Base-by-base conservation (phyloP, 1,284 basidiomycete genomes). In the Trametes polyzona region DNA sequence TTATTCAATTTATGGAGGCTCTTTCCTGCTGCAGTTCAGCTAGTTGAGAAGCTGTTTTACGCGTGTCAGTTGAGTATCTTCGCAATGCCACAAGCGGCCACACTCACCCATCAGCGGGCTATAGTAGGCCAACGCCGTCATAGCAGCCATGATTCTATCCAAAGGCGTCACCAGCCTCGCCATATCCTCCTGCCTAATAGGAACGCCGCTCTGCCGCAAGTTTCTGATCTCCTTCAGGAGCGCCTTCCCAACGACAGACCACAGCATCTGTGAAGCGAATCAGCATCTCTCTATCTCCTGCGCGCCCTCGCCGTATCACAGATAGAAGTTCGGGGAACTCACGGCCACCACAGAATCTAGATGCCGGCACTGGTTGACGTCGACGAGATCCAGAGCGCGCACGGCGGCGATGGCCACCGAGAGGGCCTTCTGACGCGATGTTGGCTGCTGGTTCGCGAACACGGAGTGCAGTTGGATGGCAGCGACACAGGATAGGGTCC, bases 311-410 rank as follows among this genome's bases (percentile, higher is more conserved):
- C 6, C 2, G 21, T 11, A 24, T 17, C 35, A 35, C 14, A 3
- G 14, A 10, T 8, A 9, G n/a, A n/a, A n/a, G n/a, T n/a, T n/a
- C n/a, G n/a, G n/a, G n/a, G n/a, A 12, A 57, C 66, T 52, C 53
- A 68, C 66, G 10, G 67, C 65, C 8, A 65, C 23, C n/a, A 66
- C 37, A 0, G 67, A 61, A 26, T 65, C 64, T 4, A 66, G 47
- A 47, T 53, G 57, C 30, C 36, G 42, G 14, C 52, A 47, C 30
- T 59, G 55, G 47, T 47, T 61, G 10, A 56, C 10, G 32, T 64
- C 57, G 19, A 62, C 57, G 24, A 55, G 32, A 24, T 65, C 59
- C 3, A 65, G 43, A 7, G 57, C 58, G n/a, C 52, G 47, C 3
- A 50, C 54, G 9, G 64, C 57, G 3, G 59, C 55, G 29, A 64